A percentile compares a stretch with the other conserved stretches of the same genome.
Conservation (phyloP, 2,329 filamentous ascomycete species). For the Immersiporthe knoxdaviesiana region DNA sequence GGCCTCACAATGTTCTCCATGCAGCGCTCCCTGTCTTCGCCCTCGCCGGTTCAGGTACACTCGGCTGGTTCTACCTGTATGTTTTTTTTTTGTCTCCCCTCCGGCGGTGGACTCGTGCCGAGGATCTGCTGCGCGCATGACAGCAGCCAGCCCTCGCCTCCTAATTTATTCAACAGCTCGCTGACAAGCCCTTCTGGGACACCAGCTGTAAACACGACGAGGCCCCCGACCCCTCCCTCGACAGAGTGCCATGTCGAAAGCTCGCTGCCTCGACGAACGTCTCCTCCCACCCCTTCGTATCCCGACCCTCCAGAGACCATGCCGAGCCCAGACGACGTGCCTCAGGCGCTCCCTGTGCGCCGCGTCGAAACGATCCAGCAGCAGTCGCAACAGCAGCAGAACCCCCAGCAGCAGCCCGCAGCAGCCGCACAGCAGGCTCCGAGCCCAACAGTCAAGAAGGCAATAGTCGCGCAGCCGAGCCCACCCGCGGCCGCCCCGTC, state of each 20-base stretch:
- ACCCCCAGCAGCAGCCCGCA: conserved; percentile 31
- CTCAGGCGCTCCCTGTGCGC: conserved; percentile 42
- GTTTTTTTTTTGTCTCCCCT: conserved; percentile 45
- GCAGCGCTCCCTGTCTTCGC: conserved; percentile 65
- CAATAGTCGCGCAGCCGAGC: conserved; percentile 52
- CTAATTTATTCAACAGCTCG: neutral
- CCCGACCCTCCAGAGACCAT: conserved; percentile 34
- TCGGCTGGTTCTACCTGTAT: conserved; percentile 57
- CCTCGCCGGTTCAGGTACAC: conserved; percentile 63
- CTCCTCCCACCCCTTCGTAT: conserved; percentile 59
- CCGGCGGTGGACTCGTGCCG: neutral
- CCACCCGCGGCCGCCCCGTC: conserved; percentile 38
- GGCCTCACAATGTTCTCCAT: conserved; percentile 63
- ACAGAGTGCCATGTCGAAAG: conserved; percentile 54
- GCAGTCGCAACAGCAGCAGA: conserved; percentile 32
- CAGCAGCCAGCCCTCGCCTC: conserved; percentile 26
- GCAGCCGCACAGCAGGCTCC: conserved; percentile 43
- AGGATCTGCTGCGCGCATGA: neutral
- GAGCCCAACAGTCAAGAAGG: conserved; percentile 47
- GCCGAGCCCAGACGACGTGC: conserved; percentile 40
- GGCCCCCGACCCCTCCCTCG: conserved; percentile 57
- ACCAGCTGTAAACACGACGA: conserved; percentile 37
- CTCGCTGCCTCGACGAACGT: conserved; percentile 53
- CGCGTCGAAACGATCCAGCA: conserved; percentile 50
- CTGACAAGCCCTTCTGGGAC: conserved; percentile 18